Percentiles rank a stretch among this genome's conserved stretches.
Evolutionary conservation across 176 grass and related monocot genomes (phyloP).

Genomic region (Puccinellia tenuiflora): DNA sequence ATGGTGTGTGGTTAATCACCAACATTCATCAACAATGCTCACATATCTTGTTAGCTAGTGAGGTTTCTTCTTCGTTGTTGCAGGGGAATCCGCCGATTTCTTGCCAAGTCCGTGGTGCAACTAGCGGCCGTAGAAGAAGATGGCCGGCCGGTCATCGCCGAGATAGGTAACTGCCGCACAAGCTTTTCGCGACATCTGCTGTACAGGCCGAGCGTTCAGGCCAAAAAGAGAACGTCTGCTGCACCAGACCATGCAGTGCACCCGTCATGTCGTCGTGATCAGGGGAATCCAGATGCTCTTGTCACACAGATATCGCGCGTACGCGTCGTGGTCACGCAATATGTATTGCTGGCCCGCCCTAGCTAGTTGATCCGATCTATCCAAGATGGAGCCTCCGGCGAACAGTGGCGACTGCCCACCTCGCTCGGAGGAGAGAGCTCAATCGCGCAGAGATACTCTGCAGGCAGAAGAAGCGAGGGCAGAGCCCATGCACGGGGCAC

Average conservation of each 20-base stretch:
- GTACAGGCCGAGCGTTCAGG: not conserved
- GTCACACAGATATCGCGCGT: not conserved
- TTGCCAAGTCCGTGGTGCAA: too few species aligned
- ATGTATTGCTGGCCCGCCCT: not conserved
- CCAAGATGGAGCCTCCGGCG: not conserved
- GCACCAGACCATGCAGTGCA: not conserved
- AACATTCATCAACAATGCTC: too few species aligned
- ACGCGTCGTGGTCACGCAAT: not conserved
- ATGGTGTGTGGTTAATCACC: too few species aligned
- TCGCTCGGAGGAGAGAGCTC: not conserved
- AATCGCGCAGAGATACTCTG: not conserved
- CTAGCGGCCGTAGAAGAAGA: not conserved
- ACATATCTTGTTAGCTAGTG: too few species aligned
- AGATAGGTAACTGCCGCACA: not conserved
- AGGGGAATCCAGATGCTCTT: slow-evolving; percentile 14
- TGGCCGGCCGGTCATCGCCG: not conserved
- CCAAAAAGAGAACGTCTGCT: not conserved
- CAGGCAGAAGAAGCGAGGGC: not conserved
- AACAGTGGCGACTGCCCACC: not conserved
- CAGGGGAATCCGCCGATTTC: too few species aligned
- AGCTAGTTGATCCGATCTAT: not conserved
- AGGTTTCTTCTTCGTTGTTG: too few species aligned
- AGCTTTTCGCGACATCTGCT: not conserved
- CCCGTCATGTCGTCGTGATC: not conserved
- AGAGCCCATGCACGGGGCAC: not conserved